Evolutionary conservation across 768 basidiomycete genomes (phyloP).

Genomic region (Rhodotorula babjevae): DNA sequence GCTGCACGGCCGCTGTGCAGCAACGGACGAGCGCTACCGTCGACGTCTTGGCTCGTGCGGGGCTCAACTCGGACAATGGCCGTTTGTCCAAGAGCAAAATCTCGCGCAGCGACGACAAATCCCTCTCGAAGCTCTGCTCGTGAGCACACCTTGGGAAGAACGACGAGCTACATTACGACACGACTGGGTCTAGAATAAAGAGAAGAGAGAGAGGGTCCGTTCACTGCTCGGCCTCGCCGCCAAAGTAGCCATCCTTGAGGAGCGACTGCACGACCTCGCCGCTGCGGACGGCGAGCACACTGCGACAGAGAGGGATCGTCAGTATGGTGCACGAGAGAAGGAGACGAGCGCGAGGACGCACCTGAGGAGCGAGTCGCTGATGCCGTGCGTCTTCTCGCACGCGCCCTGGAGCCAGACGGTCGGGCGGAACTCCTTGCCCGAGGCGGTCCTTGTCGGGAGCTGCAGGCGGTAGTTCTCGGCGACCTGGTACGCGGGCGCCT

Average conservation of each 20-base stretch:
- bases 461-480: conserved; percentile 52
- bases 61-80: no score
- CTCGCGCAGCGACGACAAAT: no score
- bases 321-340: neutral
- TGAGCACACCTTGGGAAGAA: no score
- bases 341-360: neutral
- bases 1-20: no score
- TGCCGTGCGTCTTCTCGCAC: conserved; percentile 49
- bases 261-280: conserved; percentile 24
- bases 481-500: conserved; percentile 47
- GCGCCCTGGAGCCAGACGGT: conserved; percentile 50
- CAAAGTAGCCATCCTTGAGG: conserved; percentile 16
- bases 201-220: neutral
- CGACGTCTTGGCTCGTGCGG: no score
- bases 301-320: neutral
- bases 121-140: no score
- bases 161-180: no score
- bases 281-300: conserved; percentile 25
- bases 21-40: no score
- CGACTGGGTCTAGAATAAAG: no score
- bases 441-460: conserved; percentile 26
- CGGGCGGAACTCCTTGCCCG: conserved; percentile 28
- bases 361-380: conserved; percentile 53
- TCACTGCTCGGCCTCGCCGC: neutral
- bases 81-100: no score